A percentile compares a stretch with the other conserved stretches of the same genome.
Evolutionary conservation across 192 early-diverging fungal species (phyloP).

Genomic region (Podila horticola): DNA sequence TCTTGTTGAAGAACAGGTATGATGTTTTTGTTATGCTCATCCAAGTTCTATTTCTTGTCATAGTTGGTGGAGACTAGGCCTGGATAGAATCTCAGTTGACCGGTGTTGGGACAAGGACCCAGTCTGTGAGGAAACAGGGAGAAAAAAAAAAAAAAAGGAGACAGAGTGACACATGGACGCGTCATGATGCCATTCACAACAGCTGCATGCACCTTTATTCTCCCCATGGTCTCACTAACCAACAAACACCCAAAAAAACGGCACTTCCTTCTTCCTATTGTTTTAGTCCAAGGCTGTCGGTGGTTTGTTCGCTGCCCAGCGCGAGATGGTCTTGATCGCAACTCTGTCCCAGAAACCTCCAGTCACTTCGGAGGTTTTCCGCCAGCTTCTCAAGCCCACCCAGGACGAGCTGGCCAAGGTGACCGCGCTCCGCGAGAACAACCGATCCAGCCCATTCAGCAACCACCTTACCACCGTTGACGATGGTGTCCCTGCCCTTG

Average conservation of each 20-base stretch:
- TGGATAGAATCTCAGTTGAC: too few relatives aligned
- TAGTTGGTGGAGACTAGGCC: too few relatives aligned
- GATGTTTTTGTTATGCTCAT: background rate
- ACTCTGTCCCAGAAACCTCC: constrained; percentile 81
- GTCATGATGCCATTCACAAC: too few relatives aligned
- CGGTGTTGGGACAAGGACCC: too few relatives aligned
- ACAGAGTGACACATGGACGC: too few relatives aligned
- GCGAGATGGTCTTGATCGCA: constrained; percentile 80
- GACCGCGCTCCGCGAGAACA: constrained; percentile 78
- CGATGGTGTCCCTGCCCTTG: constrained; percentile 91
- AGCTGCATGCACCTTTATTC: too few relatives aligned
- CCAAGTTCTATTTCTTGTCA: constrained; percentile 27
- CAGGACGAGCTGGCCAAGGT: constrained; percentile 74
- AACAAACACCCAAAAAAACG: too few relatives aligned
- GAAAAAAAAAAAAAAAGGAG: too few relatives aligned
- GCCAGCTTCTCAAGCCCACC: constrained; percentile 73
- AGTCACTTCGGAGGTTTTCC: constrained; percentile 63
- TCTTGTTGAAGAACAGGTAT: constrained; percentile 68
- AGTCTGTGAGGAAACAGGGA: too few relatives aligned
- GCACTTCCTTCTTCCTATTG: background rate
- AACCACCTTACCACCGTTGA: constrained; percentile 87
- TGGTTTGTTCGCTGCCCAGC: constrained; percentile 74
- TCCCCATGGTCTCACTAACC: too few relatives aligned
- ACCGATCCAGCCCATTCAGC: constrained; percentile 77
- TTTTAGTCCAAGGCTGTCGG: constrained; percentile 66